Evolutionary conservation across 75 land plant genomes (phyloP).

Genomic region (Cunninghamia lanceolata): DNA sequence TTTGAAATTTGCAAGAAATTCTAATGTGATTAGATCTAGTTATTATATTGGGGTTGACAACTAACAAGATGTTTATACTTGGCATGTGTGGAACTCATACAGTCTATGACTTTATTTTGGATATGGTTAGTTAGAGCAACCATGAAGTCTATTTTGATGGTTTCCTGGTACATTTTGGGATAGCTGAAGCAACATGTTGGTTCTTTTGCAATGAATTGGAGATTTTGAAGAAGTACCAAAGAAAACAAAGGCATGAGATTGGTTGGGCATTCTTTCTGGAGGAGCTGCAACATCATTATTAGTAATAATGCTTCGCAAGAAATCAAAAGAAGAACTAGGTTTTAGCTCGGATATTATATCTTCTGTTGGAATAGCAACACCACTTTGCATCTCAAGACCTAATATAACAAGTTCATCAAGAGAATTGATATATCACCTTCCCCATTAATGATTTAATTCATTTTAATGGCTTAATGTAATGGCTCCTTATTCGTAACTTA

Average conservation of each 20-base stretch:
- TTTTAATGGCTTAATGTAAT: no score
- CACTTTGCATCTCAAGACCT: constrained; percentile 91
- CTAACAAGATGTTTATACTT: constrained; percentile 60
- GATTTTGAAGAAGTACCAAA: constrained; percentile 59
- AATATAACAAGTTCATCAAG: no score
- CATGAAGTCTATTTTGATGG: constrained; percentile 68
- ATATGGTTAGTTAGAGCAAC: constrained; percentile 62
- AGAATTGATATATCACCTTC: no score
- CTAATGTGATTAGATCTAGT: constrained; percentile 84
- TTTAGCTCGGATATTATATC: constrained; percentile 66
- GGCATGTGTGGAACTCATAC: constrained; percentile 93
- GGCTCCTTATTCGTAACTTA: no score
- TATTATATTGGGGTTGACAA: constrained; percentile 79
- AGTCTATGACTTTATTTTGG: constrained; percentile 82
- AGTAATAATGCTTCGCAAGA: constrained; percentile 75
- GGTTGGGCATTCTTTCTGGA: constrained; percentile 94
- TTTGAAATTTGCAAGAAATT: constrained; percentile 70
- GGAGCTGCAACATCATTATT: constrained; percentile 82
- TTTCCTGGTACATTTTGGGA: constrained; percentile 83
- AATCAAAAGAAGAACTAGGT: constrained; percentile 57
- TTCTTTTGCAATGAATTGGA: constrained; percentile 69
- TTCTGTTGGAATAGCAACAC: no score
- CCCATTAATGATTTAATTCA: no score
- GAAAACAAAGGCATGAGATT: constrained; percentile 62
- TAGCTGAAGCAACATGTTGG: constrained; percentile 86